Conservation (phyloP, 2,329 filamentous ascomycete genomes). For the Helotiales sp. region DNA sequence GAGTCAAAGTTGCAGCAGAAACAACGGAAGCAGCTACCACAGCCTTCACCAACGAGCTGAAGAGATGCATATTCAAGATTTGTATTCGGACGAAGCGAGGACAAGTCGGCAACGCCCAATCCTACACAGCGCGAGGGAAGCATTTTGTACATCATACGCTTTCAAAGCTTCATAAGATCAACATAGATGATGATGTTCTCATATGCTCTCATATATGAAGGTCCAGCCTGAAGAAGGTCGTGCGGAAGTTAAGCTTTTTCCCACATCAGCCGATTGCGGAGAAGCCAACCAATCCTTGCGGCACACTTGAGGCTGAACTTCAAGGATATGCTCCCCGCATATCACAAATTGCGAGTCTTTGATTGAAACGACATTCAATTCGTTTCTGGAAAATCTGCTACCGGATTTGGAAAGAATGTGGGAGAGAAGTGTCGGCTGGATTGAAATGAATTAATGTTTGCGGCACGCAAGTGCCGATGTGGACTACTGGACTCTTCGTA, state of each 20-base stretch:
- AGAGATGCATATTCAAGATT: constrained; percentile 11
- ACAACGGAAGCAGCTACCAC: constrained; percentile 1
- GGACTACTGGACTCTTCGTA: not conserved
- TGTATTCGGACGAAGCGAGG: not conserved
- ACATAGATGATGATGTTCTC: not conserved
- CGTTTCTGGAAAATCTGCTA: not conserved
- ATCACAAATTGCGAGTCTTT: not conserved
- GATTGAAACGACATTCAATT: not conserved
- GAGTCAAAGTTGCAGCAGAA: constrained; percentile 13
- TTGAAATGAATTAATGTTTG: not conserved
- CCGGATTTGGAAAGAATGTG: not conserved
- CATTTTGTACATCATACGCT: constrained; percentile 1
- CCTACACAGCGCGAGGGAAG: not conserved
- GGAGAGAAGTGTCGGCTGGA: not conserved
- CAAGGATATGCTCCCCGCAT: constrained; percentile 9
- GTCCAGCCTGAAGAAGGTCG: not conserved
- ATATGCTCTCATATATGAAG: not conserved
- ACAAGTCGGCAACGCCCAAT: not conserved
- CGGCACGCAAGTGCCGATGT: not conserved
- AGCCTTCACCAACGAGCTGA: not conserved
- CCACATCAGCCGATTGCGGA: constrained; percentile 13
- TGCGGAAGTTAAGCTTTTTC: constrained; percentile 18
- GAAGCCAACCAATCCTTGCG: not conserved
- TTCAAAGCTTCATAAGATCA: not conserved
- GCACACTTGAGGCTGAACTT: constrained; percentile 2